Conservation (phyloP, 257 asterid genomes). For the Solanum commersonii region DNA sequence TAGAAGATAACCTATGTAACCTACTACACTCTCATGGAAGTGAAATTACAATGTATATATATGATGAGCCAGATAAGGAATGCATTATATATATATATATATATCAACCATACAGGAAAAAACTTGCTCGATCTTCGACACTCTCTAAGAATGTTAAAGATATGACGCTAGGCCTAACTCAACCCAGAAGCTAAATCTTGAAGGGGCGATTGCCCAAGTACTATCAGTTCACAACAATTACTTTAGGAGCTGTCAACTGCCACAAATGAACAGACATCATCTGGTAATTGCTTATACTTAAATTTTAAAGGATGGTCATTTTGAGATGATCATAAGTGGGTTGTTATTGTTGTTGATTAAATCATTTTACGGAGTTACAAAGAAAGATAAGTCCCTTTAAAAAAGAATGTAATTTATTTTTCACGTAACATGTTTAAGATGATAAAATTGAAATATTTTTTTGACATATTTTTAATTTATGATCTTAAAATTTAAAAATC, state of each 20-base stretch:
- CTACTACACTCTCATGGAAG: no score
- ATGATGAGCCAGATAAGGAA: neutral
- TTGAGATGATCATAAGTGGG: neutral
- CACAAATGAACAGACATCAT: neutral
- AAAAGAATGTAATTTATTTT: no score
- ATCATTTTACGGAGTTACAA: no score
- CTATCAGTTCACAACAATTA: neutral
- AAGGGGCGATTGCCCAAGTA: neutral
- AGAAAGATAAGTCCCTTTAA: no score
- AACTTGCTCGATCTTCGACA: neutral
- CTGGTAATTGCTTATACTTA: neutral
- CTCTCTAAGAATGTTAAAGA: neutral
- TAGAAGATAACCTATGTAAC: no score
- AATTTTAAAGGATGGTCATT: no score
- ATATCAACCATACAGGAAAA: neutral
- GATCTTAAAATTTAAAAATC: rapidly evolving
- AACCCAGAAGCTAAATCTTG: neutral
- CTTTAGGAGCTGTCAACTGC: neutral
- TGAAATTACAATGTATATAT: neutral
- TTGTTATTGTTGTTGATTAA: no score
- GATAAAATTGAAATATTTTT: no score
- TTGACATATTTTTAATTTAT: no score
- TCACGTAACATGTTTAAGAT: no score
- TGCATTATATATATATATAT: neutral
- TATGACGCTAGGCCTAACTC: neutral